Evolutionary conservation across 202 grass and related monocot species (phyloP).

Genomic region (Brachypodium distachyon): DNA sequence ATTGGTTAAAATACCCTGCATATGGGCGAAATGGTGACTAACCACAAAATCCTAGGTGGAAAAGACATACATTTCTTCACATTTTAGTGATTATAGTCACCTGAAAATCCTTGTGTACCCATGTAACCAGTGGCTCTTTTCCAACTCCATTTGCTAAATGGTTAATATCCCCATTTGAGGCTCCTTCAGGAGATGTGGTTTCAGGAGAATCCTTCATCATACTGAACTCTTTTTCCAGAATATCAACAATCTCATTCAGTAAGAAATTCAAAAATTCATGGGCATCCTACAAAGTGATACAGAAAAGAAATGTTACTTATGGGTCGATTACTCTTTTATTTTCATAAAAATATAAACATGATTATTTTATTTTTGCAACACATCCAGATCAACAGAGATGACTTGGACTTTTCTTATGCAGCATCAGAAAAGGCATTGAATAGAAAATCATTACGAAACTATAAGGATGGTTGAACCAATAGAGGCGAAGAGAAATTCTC

Average conservation of each 20-base stretch:
- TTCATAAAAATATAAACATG: neutral
- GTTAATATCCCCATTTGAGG: conserved; percentile 36
- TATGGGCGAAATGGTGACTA: conserved; percentile 1
- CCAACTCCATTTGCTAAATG: conserved; percentile 32
- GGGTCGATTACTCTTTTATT: conserved; percentile 1
- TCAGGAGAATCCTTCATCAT: conserved; percentile 37
- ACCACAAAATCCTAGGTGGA: neutral
- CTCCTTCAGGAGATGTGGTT: conserved; percentile 33
- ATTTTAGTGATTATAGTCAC: conserved; percentile 22
- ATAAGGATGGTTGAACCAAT: neutral
- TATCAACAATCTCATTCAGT: conserved; percentile 93
- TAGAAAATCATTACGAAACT: neutral
- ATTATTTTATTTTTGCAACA: neutral
- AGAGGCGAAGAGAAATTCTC: neutral
- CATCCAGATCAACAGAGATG: neutral
- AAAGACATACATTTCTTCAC: neutral
- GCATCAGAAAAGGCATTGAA: neutral
- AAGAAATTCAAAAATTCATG: conserved; percentile 95
- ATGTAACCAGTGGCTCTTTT: conserved; percentile 64
- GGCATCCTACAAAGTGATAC: conserved; percentile 63
- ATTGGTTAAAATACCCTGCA: conserved; percentile 90
- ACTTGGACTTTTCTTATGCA: neutral
- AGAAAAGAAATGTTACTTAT: conserved; percentile 6
- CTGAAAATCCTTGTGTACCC: conserved; percentile 93
- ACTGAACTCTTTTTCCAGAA: conserved; percentile 70